Evolutionary conservation across 768 basidiomycete species (phyloP).

Genomic region (Aureoboletus auriporus): DNA sequence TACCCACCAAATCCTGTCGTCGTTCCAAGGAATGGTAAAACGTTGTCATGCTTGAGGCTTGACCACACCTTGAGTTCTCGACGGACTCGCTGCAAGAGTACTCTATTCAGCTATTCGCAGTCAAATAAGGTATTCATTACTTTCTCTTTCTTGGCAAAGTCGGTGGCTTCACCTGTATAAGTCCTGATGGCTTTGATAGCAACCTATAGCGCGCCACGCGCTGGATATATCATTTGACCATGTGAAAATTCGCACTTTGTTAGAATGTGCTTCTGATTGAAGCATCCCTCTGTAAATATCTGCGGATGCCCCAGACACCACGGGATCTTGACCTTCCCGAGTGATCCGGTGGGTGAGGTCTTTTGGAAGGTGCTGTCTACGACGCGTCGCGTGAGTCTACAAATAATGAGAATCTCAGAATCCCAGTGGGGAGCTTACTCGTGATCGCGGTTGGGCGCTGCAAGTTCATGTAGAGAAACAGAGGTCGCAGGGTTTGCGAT

Average conservation of each 20-base stretch:
- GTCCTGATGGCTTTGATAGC: neutral
- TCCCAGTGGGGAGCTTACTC: neutral
- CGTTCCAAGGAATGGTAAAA: too few relatives aligned
- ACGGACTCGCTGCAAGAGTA: too few relatives aligned
- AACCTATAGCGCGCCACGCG: neutral
- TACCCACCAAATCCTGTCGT: too few relatives aligned
- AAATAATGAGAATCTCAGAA: neutral
- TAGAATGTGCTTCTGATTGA: neutral
- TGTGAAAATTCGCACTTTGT: neutral
- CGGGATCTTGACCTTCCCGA: neutral
- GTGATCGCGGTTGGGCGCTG: neutral
- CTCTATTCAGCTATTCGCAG: too few relatives aligned
- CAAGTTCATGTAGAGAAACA: too few relatives aligned
- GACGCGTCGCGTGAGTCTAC: neutral
- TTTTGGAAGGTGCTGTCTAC: neutral
- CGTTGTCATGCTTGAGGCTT: too few relatives aligned
- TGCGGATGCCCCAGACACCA: conserved; percentile 5
- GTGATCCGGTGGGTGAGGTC: neutral
- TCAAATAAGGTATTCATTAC: neutral
- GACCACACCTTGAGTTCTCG: too few relatives aligned
- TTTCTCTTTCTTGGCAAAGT: neutral
- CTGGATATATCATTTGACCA: neutral
- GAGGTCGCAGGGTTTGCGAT: too few relatives aligned
- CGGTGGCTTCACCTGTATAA: neutral
- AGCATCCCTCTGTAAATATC: conserved; percentile 5